These are phyloP conservation scores for Colletotrichum sublineola DNA, from an alignment of 2,329 filamentous ascomycete species.

Conservation along the genomic window DNA sequence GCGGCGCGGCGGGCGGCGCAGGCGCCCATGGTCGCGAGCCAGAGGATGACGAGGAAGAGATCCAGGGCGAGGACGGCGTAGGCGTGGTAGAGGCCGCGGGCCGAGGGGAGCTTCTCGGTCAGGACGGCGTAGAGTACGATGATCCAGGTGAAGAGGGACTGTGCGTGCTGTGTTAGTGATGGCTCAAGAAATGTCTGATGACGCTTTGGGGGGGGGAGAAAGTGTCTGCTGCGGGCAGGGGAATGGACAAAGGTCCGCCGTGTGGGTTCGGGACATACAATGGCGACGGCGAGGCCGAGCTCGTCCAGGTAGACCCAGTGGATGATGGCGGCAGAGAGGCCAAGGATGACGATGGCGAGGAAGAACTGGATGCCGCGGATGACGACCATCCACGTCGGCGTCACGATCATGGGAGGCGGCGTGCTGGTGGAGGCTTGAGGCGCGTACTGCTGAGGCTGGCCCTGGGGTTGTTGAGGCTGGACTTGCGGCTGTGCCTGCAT, in stretches of 20 bases:
- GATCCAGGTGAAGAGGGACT: slow-evolving; percentile 63
- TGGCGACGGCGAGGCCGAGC: slow-evolving; percentile 57
- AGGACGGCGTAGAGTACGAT: slow-evolving; percentile 57
- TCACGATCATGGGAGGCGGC: slow-evolving; percentile 51
- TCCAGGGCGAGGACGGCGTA: slow-evolving; percentile 60
- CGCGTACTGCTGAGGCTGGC: background rate
- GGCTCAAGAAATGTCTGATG: background rate
- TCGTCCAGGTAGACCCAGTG: slow-evolving; percentile 56
- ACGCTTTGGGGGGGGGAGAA: background rate
- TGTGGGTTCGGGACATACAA: slow-evolving; percentile 50
- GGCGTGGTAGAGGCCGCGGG: slow-evolving; percentile 57
- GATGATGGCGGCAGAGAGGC: slow-evolving; percentile 57
- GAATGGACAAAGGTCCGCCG: background rate
- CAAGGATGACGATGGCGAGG: slow-evolving; percentile 59
- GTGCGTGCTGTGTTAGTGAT: background rate
- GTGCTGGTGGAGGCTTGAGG: background rate
- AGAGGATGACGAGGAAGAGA: slow-evolving; percentile 59
- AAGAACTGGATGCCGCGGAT: slow-evolving; percentile 58
- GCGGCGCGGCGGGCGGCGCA: slow-evolving; percentile 55
- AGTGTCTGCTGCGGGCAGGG: background rate
- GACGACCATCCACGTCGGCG: slow-evolving; percentile 59
- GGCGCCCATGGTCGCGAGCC: slow-evolving; percentile 59
- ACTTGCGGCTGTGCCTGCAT: slow-evolving; percentile 12
- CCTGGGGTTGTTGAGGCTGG: background rate
- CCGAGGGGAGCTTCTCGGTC: slow-evolving; percentile 54